These are phyloP conservation scores for Fusarium acutatum DNA, from an alignment of 2,329 filamentous ascomycete species.

Conservation along the genomic window DNA sequence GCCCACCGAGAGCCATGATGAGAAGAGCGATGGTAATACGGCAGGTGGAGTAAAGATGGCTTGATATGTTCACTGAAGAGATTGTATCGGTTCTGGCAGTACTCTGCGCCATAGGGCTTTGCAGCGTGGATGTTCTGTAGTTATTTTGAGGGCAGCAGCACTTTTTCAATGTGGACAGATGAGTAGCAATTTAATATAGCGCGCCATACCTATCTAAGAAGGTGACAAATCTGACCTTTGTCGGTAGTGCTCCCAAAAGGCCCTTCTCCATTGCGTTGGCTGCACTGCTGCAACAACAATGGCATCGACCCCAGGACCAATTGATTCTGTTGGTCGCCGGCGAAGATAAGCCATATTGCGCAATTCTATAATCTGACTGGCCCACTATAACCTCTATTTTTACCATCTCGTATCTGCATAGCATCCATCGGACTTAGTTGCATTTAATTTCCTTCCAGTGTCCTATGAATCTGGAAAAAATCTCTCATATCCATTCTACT, in stretches of 20 bases:
- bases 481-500: accelerated
- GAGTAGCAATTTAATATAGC: no score
- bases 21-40: neutral
- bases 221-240: neutral
- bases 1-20: neutral
- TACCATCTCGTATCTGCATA: neutral
- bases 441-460: neutral
- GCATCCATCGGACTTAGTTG: neutral
- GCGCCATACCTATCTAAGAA: neutral
- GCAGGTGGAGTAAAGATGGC: neutral
- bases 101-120: no score
- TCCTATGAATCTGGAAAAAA: accelerated
- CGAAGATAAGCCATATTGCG: neutral
- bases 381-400: neutral
- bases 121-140: no score
- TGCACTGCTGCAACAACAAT: neutral
- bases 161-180: no score
- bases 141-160: no score
- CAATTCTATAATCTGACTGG: neutral
- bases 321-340: neutral
- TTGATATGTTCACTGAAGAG: neutral
- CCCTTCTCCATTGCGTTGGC: neutral
- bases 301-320: neutral
- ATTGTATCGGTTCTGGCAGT: no score
- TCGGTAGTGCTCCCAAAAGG: neutral